Evolutionary conservation across 2,329 filamentous ascomycete genomes (phyloP), one percentile per base, ranked within the genome.

Genomic region (Teratosphaeria pseudoeucalypti): DNA sequence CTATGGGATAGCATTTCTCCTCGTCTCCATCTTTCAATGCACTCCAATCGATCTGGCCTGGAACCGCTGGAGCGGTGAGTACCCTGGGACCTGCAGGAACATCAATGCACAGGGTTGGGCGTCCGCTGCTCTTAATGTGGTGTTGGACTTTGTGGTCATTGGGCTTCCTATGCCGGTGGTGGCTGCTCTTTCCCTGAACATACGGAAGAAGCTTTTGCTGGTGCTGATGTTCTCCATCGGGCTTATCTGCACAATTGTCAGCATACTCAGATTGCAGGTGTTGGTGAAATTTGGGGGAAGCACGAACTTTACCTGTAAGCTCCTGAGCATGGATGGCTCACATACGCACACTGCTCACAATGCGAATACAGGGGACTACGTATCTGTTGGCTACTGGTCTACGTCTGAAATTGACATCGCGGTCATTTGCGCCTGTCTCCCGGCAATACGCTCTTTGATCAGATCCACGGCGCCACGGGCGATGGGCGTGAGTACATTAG

Each of bases 71-170:
- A 52, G 60, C 55, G 39, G 39, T 34, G 55, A 59, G 52, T 57
- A 59, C 19, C 12, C 23, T 12, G 61, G 59, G 11, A 56, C 23
- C 47, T 63, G 61, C 43, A 58, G 54, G 34, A 54, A 63, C 53
- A 61, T 63, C 60, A 61, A 59, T 49, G 61, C 60, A 1, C 61
- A 61, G 52, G 58, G 54, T 12, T 63, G 58, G 58, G 59, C 57
- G 16, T 61, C 57, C 12, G 61, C 60, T 10, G 61, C 59, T 12
- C 12, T 63, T 3, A 63, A 63, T 29, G 58, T 63, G 19, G 32
- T 61, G n/a, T 56, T 68, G 19, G 66, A 68, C 54, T 34, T 67
- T 34, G 39, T 67, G 14, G 61, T 64, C 2, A 55, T 68, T 11
- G 52, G 52, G 12, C 61, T 68, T 16, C 66, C 66, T 0, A 57